Conservation (phyloP, 495 filamentous ascomycete genomes). For the Penicillium antarcticum region DNA sequence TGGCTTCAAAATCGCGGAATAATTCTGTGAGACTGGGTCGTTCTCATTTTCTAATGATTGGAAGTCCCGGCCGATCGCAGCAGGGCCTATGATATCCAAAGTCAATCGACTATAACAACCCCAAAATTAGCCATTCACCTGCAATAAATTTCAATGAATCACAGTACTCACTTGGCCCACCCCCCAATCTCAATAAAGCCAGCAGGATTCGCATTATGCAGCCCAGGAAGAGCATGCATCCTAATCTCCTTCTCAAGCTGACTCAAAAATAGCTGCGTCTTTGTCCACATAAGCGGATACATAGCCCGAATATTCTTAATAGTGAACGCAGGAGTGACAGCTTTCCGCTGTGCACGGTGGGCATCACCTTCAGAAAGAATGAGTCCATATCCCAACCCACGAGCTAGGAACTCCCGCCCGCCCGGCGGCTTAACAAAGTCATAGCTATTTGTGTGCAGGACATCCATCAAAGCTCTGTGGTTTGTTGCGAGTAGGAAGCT, state of each 20-base stretch:
- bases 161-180: constrained; percentile 52
- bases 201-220: constrained; percentile 29
- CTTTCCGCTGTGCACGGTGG: constrained; percentile 64
- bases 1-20: constrained; percentile 49
- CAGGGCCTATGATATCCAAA: constrained; percentile 78
- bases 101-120: constrained; percentile 51
- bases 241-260: constrained; percentile 33
- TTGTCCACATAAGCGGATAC: constrained; percentile 72
- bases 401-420: constrained; percentile 51
- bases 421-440: constrained; percentile 45
- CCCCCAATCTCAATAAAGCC: constrained; percentile 57
- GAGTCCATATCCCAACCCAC: constrained; percentile 71
- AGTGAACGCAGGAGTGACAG: constrained; percentile 72
- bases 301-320: constrained; percentile 76
- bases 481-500: constrained; percentile 30
- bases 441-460: constrained; percentile 48
- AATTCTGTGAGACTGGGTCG: constrained; percentile 61
- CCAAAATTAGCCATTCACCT: neutral
- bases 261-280: constrained; percentile 34
- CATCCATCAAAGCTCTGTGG: constrained; percentile 41
- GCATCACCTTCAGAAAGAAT: constrained; percentile 76
- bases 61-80: constrained; percentile 77
- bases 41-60: constrained; percentile 58
- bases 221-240: constrained; percentile 22
- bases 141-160: neutral